Conservation (phyloP, 139 green algal genomes). For the Chlorella ohadii region DNA sequence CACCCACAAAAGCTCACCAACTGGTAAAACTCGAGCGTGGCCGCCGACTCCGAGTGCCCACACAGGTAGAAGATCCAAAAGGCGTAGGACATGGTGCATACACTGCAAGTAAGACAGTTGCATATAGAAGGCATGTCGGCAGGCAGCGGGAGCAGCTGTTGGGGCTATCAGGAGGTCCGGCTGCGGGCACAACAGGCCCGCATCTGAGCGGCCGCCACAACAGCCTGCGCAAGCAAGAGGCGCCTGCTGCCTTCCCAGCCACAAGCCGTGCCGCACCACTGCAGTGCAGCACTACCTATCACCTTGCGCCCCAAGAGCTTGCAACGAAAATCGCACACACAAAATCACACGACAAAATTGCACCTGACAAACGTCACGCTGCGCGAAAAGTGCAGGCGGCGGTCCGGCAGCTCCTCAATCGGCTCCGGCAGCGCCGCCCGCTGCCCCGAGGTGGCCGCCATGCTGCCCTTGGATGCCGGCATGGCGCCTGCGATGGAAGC, state of each 20-base stretch:
- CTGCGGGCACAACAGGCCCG: no score
- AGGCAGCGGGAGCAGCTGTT: not conserved
- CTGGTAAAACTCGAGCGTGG: not conserved
- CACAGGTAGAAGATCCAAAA: constrained; percentile 44
- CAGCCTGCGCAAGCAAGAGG: no score
- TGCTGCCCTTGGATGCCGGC: not conserved
- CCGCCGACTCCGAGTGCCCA: not conserved
- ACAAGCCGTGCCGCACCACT: no score
- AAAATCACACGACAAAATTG: no score
- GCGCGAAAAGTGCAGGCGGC: not conserved
- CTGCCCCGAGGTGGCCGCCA: not conserved
- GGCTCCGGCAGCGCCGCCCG: not conserved
- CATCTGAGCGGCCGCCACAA: no score
- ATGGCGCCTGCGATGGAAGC: not conserved
- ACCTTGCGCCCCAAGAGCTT: no score
- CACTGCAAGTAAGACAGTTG: not conserved
- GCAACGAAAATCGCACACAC: no score
- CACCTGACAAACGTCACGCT: not conserved
- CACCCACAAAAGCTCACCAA: no score
- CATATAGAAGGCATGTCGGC: no score
- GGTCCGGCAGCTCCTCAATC: not conserved
- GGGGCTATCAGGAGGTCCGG: not conserved
- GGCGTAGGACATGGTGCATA: constrained; percentile 21
- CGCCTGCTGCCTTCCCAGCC: no score
- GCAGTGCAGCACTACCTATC: no score